These are phyloP conservation scores for Radiomyces spectabilis DNA, from an alignment of 192 early-diverging fungal genomes.

Conservation along the genomic window DNA sequence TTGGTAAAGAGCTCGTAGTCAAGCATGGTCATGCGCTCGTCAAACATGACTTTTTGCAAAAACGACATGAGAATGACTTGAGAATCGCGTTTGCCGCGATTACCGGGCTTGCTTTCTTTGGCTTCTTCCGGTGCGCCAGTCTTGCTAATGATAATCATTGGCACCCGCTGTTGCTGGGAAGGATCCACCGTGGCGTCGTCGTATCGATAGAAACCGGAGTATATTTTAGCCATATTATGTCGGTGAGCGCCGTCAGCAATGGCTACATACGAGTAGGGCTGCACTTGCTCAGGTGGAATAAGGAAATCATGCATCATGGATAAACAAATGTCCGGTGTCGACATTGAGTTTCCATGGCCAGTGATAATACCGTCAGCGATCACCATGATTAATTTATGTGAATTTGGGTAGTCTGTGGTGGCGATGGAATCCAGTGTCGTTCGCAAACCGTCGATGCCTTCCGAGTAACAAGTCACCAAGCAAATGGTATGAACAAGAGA, in stretches of 20 bases:
- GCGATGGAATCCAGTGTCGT: constrained; percentile 76
- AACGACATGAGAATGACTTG: constrained; percentile 96
- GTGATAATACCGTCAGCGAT: constrained; percentile 77
- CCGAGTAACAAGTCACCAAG: constrained; percentile 75
- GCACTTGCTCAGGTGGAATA: constrained; percentile 46
- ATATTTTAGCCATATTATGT: constrained; percentile 90
- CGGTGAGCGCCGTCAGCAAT: constrained; percentile 89
- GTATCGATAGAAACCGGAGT: constrained; percentile 82
- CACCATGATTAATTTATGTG: constrained; percentile 72
- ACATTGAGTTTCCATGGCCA: constrained; percentile 67
- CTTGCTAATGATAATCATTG: constrained; percentile 56
- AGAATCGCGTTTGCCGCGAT: constrained; percentile 94
- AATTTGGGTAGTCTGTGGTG: constrained; percentile 67
- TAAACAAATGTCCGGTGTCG: constrained; percentile 72
- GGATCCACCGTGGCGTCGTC: constrained; percentile 49
- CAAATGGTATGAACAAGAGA: constrained; percentile 55
- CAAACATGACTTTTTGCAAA: constrained; percentile 83
- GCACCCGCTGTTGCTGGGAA: constrained; percentile 52
- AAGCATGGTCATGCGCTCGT: constrained; percentile 78
- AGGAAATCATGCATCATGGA: constrained; percentile 72
- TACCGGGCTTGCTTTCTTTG: constrained; percentile 63
- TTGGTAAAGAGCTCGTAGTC: constrained; percentile 76
- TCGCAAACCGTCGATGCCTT: constrained; percentile 59
- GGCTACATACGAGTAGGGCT: constrained; percentile 78
- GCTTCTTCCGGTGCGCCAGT: constrained; percentile 55